A percentile compares a stretch with the other conserved stretches of the same genome.
Evolutionary conservation across 371 early-diverging fungal species (phyloP).

Genomic region (Nematocida sp.): DNA sequence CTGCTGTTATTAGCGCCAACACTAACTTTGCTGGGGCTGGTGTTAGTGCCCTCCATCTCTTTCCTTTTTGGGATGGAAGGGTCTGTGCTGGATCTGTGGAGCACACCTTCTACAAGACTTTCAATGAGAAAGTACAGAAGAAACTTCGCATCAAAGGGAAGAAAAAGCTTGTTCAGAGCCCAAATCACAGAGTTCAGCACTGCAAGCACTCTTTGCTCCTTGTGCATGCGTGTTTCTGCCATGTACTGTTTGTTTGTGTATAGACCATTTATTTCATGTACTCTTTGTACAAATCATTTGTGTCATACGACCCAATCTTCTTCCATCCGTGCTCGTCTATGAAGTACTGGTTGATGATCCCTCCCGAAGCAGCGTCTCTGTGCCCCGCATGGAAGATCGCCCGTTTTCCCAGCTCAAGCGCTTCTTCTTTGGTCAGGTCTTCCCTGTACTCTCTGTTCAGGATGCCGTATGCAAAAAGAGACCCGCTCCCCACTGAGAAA

Average conservation of each 20-base stretch:
- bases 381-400: constrained; percentile 95
- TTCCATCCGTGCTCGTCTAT: constrained; percentile 64
- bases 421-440: constrained; percentile 81
- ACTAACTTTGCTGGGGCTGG: too few species aligned
- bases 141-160: constrained; percentile 45
- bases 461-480: constrained; percentile 88
- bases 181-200: neutral
- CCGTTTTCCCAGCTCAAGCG: constrained; percentile 82
- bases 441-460: constrained; percentile 79
- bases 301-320: constrained; percentile 63
- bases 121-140: neutral
- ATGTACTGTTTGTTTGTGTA: neutral
- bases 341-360: constrained; percentile 71
- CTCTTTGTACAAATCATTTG: constrained; percentile 57
- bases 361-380: constrained; percentile 96
- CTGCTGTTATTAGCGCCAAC: too few species aligned
- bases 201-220: neutral
- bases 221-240: neutral
- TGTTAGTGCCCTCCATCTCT: too few species aligned
- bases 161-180: neutral
- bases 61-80: too few species aligned
- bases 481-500: constrained; percentile 93
- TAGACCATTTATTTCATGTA: constrained; percentile 39
- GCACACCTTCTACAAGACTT: neutral
- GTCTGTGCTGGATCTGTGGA: neutral